phyloP scores from a whole-genome alignment of 257 asterid genomes.

The Jasminum sambac region DNA sequence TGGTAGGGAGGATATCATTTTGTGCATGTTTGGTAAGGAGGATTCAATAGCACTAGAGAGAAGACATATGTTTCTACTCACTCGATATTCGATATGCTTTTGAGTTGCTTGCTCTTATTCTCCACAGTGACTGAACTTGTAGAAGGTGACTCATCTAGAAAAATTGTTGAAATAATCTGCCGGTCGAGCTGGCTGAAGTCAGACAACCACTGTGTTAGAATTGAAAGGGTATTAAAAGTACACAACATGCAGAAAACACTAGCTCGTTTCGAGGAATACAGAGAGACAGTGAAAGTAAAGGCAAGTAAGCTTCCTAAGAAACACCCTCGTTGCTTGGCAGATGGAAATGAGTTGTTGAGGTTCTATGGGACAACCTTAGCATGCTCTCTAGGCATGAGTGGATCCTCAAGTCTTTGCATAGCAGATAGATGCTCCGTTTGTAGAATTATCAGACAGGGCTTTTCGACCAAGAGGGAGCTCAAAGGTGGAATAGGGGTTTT shows the following conservation, averaged over 20 bases:
- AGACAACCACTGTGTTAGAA: conserved; percentile 54
- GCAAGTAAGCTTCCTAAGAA: conserved; percentile 78
- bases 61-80: conserved; percentile 10
- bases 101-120: conserved; percentile 7
- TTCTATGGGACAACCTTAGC: conserved; percentile 70
- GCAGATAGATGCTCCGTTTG: conserved; percentile 78
- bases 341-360: conserved; percentile 82
- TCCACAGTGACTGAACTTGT: conserved; percentile 75
- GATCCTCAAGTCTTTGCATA: conserved; percentile 63
- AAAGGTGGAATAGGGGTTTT: conserved; percentile 72
- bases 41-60: not conserved
- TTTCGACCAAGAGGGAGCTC: conserved; percentile 56
- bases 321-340: conserved; percentile 90
- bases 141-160: conserved; percentile 90
- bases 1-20: not conserved
- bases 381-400: conserved; percentile 74
- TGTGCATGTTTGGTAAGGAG: not conserved
- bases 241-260: conserved; percentile 74
- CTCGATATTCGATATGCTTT: not conserved
- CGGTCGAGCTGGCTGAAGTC: conserved; percentile 69
- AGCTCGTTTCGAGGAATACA: conserved; percentile 70
- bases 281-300: conserved; percentile 68
- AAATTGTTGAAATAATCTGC: conserved; percentile 87
- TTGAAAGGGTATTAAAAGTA: conserved; percentile 69
- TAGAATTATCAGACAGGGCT: conserved; percentile 64